Percentiles rank a stretch among this genome's conserved stretches.
Conservation (phyloP, 257 asterid genomes). For the Salvia miltiorrhiza region DNA sequence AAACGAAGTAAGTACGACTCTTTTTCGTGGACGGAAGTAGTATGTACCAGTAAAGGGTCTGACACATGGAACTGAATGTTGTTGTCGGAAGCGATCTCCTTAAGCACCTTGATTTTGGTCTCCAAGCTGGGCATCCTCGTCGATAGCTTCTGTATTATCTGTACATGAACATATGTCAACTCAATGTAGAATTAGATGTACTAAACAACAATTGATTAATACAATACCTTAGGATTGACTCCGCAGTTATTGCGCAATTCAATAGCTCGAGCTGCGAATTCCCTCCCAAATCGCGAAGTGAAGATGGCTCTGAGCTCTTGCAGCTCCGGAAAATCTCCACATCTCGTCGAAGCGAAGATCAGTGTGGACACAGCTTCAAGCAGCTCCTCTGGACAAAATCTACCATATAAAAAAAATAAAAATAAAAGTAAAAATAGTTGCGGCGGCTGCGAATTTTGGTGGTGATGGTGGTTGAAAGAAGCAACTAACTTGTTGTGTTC, state of each 20-base stretch:
- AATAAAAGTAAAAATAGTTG: no score
- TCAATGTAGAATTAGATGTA: neutral
- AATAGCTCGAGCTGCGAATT: slow-evolving; percentile 58
- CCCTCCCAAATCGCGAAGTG: slow-evolving; percentile 57
- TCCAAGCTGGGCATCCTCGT: slow-evolving; percentile 68
- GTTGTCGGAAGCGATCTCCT: slow-evolving; percentile 68
- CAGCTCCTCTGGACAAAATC: slow-evolving; percentile 79
- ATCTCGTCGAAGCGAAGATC: slow-evolving; percentile 74
- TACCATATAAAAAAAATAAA: slow-evolving; percentile 12
- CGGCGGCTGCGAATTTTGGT: neutral
- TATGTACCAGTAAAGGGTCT: slow-evolving; percentile 31
- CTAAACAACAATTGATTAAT: neutral
- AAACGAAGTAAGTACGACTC: no score
- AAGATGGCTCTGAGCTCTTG: slow-evolving; percentile 60
- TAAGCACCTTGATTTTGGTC: slow-evolving; percentile 48
- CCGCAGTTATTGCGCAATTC: slow-evolving; percentile 88
- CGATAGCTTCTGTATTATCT: slow-evolving; percentile 82
- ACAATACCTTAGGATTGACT: slow-evolving; percentile 60
- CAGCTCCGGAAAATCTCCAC: slow-evolving; percentile 96
- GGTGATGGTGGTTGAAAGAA: neutral
- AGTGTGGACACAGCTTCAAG: slow-evolving; percentile 64
- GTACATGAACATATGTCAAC: neutral
- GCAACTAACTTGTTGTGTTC: slow-evolving; percentile 54
- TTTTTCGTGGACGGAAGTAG: no score
- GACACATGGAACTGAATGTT: slow-evolving; percentile 45